Percentiles rank a stretch among this genome's conserved stretches.
These are phyloP conservation scores for Pleurotus ostreatus DNA, from an alignment of 768 basidiomycete genomes.

Conservation along the genomic window DNA sequence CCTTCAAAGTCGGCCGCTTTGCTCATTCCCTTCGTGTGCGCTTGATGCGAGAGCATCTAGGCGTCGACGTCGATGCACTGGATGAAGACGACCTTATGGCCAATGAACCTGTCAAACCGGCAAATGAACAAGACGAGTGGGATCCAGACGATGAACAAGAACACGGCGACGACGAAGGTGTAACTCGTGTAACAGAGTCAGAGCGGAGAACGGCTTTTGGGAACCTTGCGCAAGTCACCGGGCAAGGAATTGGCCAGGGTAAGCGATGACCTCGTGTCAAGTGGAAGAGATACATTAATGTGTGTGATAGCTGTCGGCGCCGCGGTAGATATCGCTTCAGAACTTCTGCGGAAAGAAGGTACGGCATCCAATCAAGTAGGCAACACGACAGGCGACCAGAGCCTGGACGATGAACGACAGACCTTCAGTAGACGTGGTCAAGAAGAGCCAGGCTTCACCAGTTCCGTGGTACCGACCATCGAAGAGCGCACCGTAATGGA, in stretches of 20 bases:
- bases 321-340: conserved; percentile 32
- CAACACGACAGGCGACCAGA: conserved; percentile 36
- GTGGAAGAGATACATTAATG: neutral
- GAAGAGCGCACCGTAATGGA: conserved; percentile 66
- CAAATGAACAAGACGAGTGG: conserved; percentile 58
- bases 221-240: conserved; percentile 29
- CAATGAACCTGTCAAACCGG: conserved; percentile 43
- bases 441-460: conserved; percentile 53
- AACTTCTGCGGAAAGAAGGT: conserved; percentile 38
- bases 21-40: conserved; percentile 91
- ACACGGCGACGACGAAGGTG: conserved; percentile 32
- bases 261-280: conserved; percentile 5
- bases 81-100: conserved; percentile 70
- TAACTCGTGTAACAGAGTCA: conserved; percentile 37
- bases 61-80: conserved; percentile 88
- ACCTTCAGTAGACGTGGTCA: conserved; percentile 50
- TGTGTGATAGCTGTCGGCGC: conserved; percentile 35
- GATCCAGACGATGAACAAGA: conserved; percentile 72
- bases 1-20: conserved; percentile 95
- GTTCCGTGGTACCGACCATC: conserved; percentile 60
- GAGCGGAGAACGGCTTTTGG: conserved; percentile 28
- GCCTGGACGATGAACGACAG: conserved; percentile 45
- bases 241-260: conserved; percentile 51
- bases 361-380: conserved; percentile 34
- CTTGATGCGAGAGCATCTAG: conserved; percentile 95